Conservation (phyloP, 352 stramenopile genomes). For the Chrysophaeum taylorii region DNA sequence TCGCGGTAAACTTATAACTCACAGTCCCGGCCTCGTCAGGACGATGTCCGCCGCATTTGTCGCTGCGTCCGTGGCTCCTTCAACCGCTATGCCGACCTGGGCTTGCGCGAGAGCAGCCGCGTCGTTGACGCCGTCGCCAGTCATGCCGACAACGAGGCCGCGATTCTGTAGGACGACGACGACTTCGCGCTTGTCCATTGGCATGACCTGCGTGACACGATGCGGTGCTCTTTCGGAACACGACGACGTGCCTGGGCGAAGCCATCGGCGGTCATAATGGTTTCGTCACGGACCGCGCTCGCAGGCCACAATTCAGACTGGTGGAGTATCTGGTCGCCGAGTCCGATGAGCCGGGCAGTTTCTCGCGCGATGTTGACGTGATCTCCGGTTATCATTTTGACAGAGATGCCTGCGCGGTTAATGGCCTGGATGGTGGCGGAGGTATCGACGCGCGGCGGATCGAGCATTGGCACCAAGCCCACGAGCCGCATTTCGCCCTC, state of each 20-base stretch:
- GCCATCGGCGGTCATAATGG: no score
- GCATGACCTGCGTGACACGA: conserved; percentile 78
- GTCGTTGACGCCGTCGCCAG: conserved; percentile 76
- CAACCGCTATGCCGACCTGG: conserved; percentile 78
- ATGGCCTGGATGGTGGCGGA: conserved; percentile 77
- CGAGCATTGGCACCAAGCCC: conserved; percentile 85
- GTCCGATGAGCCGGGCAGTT: conserved; percentile 62
- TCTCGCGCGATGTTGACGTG: conserved; percentile 81
- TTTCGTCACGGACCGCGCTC: no score
- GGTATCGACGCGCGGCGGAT: conserved; percentile 86
- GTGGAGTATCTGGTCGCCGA: conserved; percentile 40
- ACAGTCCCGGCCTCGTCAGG: conserved; percentile 65
- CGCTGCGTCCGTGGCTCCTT: conserved; percentile 69
- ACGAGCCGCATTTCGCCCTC: conserved; percentile 46
- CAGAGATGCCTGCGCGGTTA: conserved; percentile 71
- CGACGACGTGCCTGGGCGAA: no score
- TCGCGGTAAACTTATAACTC: conserved; percentile 81
- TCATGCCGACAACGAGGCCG: conserved; percentile 42
- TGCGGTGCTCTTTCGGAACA: no score
- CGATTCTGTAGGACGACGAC: conserved; percentile 60
- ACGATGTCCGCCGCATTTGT: conserved; percentile 74
- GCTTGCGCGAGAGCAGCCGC: conserved; percentile 68
- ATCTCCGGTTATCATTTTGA: conserved; percentile 95
- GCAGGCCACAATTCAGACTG: conserved; percentile 36
- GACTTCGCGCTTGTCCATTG: conserved; percentile 78